Percentiles rank a stretch among this genome's conserved stretches.
Conservation (phyloP, 441 rosid species). For the Rhodomyrtus psidioides region DNA sequence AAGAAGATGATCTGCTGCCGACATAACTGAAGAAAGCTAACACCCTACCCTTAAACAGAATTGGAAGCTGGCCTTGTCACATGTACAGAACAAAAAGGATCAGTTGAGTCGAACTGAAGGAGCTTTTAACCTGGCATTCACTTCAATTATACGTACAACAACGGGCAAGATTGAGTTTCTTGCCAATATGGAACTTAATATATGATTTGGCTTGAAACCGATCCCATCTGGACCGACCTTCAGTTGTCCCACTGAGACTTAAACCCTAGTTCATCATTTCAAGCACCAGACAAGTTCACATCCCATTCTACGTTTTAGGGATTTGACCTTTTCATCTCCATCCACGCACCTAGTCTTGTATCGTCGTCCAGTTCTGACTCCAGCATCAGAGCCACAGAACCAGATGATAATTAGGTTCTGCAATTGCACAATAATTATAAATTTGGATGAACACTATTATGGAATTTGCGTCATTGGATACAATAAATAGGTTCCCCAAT, state of each 20-base stretch:
- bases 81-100: conserved; percentile 36
- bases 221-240: conserved; percentile 27
- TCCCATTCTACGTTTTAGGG: conserved; percentile 48
- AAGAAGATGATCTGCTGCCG: no score
- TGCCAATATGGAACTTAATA: conserved; percentile 34
- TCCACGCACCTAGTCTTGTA: conserved; percentile 16
- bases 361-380: conserved; percentile 21
- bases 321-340: conserved; percentile 47
- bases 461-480: no score
- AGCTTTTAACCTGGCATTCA: conserved; percentile 41
- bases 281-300: conserved; percentile 42
- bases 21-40: no score
- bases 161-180: conserved; percentile 55
- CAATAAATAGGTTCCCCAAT: no score
- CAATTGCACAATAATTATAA: no score
- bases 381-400: conserved; percentile 46
- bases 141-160: conserved; percentile 41
- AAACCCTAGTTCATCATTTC: conserved; percentile 58
- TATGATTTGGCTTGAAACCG: conserved; percentile 62
- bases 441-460: no score
- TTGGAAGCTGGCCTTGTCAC: no score
- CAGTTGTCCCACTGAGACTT: conserved; percentile 44
- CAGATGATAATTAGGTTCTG: no score
- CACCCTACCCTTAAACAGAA: no score
- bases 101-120: conserved; percentile 66